Evolutionary conservation across 2,329 filamentous ascomycete species (phyloP).

Genomic region (Aspergillus sp.): DNA sequence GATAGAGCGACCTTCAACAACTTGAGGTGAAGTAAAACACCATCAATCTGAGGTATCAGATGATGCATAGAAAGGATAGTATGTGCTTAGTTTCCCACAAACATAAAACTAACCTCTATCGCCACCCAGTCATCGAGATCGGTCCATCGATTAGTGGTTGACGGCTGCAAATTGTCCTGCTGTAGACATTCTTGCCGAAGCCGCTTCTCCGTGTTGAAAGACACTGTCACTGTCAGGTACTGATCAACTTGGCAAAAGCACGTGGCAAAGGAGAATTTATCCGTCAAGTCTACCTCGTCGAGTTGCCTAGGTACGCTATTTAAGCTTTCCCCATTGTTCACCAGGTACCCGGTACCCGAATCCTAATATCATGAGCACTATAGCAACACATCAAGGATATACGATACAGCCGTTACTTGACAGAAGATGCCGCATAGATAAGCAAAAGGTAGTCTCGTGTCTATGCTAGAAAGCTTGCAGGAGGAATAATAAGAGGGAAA

Average conservation of each 20-base stretch:
- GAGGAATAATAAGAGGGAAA: background rate
- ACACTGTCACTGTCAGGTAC: background rate
- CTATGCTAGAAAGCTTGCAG: background rate
- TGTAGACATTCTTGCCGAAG: background rate
- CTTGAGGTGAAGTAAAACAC: background rate
- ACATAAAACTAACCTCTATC: background rate
- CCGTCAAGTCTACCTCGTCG: no score
- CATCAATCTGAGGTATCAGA: background rate
- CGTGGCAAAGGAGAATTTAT: background rate
- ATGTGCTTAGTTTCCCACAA: background rate
- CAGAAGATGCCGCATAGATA: background rate
- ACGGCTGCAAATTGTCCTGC: background rate
- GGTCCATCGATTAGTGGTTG: background rate
- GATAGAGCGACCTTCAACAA: background rate
- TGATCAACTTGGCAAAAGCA: background rate
- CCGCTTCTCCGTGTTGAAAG: background rate
- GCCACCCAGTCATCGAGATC: background rate
- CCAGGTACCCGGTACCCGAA: no score
- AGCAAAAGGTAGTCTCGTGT: background rate
- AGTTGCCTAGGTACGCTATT: no score
- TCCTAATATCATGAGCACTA: no score
- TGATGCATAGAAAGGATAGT: background rate
- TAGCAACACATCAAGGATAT: background rate
- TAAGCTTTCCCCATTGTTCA: no score
- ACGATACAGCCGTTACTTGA: background rate